Evolutionary conservation across 1,139 yeast species (phyloP), one percentile per base, ranked within the genome.

Genomic region (Suhomyces choctaworum): DNA sequence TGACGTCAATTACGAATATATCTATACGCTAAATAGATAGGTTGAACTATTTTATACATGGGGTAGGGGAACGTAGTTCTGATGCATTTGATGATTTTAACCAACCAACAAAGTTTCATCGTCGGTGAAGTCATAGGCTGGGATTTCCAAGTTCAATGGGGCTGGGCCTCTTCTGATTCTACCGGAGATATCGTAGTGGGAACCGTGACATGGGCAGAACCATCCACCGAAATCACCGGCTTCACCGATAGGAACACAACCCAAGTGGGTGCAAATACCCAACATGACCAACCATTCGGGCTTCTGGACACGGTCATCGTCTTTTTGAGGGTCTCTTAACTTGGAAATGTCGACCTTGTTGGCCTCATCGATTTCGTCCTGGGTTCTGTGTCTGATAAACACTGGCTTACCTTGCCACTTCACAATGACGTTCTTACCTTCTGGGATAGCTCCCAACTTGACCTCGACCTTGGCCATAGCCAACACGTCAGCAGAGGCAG

Each of bases 161-260:
- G 99, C 99, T 58, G 99, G 99, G 55, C 99, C 99, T 76, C 82
- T 92, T 83, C 99, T 88, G 66, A 94, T 92, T 83, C 99, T 92
- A 67, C 99, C 99, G 48, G 97, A 84, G 73, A 94, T 94, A 74
- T 94, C 98, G 73, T 94, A 94, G 71, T 94, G 98, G 64, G 98
- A 92, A 80, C 98, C 99, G 77, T 94, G 99, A 76, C 98, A 94
- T 51, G 99, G 99, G 73, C 99, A 94, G 92, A 94, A 94, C 98
- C 98, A 94, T 63, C 98, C 98, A 66, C 97, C 97, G 58, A 80
- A 94, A 70, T 94, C 99, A 73, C 99, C 99, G 48, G 97, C 86
- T 74, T 94, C 98, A 65, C 99, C 98, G 62, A 94, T 94, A 53
- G 99, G 99, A 48, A 94, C 99, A 84, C 99, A 94, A 68, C 99